Base-by-base conservation (phyloP, 352 stramenopile genomes). In the Phytophthora crassamura region DNA sequence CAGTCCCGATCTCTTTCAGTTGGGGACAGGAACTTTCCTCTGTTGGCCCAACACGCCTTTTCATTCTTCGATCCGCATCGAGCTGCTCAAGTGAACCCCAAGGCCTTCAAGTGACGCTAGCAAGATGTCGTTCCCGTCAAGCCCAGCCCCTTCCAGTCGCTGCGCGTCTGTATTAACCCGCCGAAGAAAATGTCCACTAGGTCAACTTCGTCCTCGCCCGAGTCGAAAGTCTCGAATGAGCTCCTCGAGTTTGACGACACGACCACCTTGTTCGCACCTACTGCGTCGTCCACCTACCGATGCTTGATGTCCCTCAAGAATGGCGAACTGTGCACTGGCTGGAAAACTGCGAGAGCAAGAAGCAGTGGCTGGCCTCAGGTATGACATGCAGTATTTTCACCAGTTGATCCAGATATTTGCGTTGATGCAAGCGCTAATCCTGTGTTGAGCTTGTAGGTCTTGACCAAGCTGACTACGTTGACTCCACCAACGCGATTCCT, bases 401-500 rank as follows among this genome's bases (percentile, higher is more conserved):
- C n/a, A n/a, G n/a, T n/a, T n/a, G n/a, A n/a, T n/a, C n/a, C n/a
- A n/a, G n/a, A n/a, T n/a, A n/a, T n/a, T n/a, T n/a, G n/a, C n/a
- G n/a, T n/a, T n/a, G n/a, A n/a, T n/a, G n/a, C n/a, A n/a, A n/a
- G n/a, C n/a, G n/a, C n/a, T n/a, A n/a, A n/a, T n/a, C n/a, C n/a
- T n/a, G n/a, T n/a, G n/a, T n/a, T n/a, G n/a, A n/a, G n/a, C n/a
- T 32, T 34, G 18, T 34, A 49, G 41, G 41, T 49, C 41, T 34
- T 34, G 11, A 40, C 22, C 7, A 32, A 54, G 5, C 10, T 63
- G 20, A 63, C 18, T 59, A 59, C 25, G 51, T 49, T 5, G 18
- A 59, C 25, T 36, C 20, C 7, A 41, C 51, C 15, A 59, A 59
- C 28, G 41, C 51, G n/a, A 49, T 59, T 25, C 51, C 51, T 14